These are phyloP conservation scores for Aspergillus quadrilineatus DNA, from an alignment of 2,329 filamentous ascomycete genomes.

Conservation along the genomic window DNA sequence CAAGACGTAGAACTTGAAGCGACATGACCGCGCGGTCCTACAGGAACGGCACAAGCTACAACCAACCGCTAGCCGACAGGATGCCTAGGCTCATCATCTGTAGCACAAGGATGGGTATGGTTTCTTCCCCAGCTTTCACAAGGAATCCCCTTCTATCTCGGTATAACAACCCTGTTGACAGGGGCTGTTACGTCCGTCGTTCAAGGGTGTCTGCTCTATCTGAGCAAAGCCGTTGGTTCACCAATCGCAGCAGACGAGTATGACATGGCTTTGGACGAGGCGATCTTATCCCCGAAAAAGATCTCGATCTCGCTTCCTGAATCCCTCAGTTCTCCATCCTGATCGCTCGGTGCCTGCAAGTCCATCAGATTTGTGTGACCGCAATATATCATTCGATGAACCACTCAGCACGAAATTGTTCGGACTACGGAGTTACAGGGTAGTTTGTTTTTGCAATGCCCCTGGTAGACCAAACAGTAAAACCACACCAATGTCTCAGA, in stretches of 20 bases:
- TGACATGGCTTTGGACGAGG: too few species aligned
- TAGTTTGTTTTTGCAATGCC: too few species aligned
- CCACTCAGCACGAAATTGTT: not conserved
- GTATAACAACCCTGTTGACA: not conserved
- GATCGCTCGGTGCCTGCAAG: too few species aligned
- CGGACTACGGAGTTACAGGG: not conserved
- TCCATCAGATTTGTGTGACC: too few species aligned
- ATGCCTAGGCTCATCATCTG: not conserved
- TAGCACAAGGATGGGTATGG: not conserved
- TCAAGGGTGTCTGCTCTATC: not conserved
- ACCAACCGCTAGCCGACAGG: not conserved
- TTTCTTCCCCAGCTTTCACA: slow-evolving; percentile 7
- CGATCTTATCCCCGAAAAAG: too few species aligned
- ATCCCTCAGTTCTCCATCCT: too few species aligned
- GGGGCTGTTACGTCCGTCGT: not conserved
- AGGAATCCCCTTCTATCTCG: not conserved
- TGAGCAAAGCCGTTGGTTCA: not conserved
- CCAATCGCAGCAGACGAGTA: too few species aligned
- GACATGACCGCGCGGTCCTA: not conserved
- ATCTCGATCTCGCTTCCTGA: too few species aligned
- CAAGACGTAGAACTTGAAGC: too few species aligned
- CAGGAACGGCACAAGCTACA: not conserved
- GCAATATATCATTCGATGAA: too few species aligned
- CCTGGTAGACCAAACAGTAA: too few species aligned
- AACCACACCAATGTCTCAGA: slow-evolving; percentile 21